Evolutionary conservation across 257 asterid species (phyloP).

Genomic region (Solanum sitiens): DNA sequence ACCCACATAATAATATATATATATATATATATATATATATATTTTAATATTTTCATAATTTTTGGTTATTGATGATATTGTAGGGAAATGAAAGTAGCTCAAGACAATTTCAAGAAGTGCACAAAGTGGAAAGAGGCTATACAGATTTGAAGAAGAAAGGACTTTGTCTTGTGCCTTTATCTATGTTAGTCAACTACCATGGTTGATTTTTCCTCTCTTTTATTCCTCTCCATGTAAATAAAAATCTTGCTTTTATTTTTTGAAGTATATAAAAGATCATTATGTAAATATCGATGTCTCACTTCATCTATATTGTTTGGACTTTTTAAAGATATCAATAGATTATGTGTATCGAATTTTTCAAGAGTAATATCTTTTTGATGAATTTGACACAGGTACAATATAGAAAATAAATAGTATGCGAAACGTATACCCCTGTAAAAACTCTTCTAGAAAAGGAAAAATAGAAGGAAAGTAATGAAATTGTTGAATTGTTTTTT

Average conservation of each 20-base stretch:
- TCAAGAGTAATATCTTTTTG: too few relatives aligned
- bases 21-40: not conserved
- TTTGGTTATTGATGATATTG: not conserved
- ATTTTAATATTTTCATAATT: not conserved
- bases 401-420: too few relatives aligned
- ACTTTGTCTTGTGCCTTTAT: conserved; percentile 46
- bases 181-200: conserved; percentile 25
- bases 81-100: conserved; percentile 19
- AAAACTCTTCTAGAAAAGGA: not conserved
- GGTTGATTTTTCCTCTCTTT: conserved; percentile 4
- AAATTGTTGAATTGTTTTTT: too few relatives aligned
- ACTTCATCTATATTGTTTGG: not conserved
- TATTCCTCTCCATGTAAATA: not conserved
- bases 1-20: not conserved
- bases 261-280: not conserved
- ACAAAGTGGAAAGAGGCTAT: conserved; percentile 4
- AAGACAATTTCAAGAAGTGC: conserved; percentile 1
- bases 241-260: not conserved
- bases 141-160: conserved; percentile 40
- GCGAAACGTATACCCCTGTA: too few relatives aligned
- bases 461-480: not conserved
- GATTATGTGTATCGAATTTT: too few relatives aligned
- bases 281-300: not conserved
- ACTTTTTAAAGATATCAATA: too few relatives aligned
- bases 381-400: not conserved